Conservation (phyloP, 371 early-diverging fungal genomes). For the Chytridium lagenaria region DNA sequence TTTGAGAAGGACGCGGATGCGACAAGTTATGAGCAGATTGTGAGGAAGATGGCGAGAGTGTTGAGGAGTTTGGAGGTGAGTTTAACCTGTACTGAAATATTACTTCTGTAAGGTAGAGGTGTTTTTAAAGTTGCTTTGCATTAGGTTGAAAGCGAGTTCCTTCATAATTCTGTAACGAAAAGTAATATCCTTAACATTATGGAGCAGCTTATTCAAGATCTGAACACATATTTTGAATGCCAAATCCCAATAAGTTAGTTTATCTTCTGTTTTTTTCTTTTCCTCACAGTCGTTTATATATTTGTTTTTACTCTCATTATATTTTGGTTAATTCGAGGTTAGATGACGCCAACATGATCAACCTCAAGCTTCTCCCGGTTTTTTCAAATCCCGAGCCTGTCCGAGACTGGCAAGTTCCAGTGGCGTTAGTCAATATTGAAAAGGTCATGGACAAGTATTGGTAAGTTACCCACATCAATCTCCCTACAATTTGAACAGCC, state of each 20-base stretch:
- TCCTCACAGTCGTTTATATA: neutral
- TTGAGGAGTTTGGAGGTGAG: slow-evolving; percentile 75
- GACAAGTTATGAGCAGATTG: slow-evolving; percentile 78
- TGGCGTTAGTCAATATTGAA: slow-evolving; percentile 71
- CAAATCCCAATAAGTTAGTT: slow-evolving; percentile 82
- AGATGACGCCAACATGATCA: slow-evolving; percentile 63
- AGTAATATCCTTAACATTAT: slow-evolving; percentile 74
- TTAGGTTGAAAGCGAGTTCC: slow-evolving; percentile 76
- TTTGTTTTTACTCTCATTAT: slow-evolving; percentile 3
- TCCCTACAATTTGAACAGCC: no score
- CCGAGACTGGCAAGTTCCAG: slow-evolving; percentile 84
- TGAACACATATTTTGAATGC: slow-evolving; percentile 86
- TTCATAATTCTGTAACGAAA: slow-evolving; percentile 60
- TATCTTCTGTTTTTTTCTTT: no score
- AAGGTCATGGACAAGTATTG: slow-evolving; percentile 74
- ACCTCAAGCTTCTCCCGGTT: slow-evolving; percentile 83
- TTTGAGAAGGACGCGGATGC: slow-evolving; percentile 81
- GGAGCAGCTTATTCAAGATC: slow-evolving; percentile 84
- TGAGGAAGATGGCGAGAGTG: slow-evolving; percentile 78
- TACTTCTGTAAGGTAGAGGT: slow-evolving; percentile 6
- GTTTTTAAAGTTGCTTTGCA: neutral
- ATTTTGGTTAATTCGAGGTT: no score
- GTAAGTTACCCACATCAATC: slow-evolving; percentile 33
- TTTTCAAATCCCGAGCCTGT: slow-evolving; percentile 78
- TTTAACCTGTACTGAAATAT: neutral